A percentile compares a stretch with the other conserved stretches of the same genome.
Evolutionary conservation across 306 rosid species (phyloP).

Genomic region (Cicer chorassanicum): DNA sequence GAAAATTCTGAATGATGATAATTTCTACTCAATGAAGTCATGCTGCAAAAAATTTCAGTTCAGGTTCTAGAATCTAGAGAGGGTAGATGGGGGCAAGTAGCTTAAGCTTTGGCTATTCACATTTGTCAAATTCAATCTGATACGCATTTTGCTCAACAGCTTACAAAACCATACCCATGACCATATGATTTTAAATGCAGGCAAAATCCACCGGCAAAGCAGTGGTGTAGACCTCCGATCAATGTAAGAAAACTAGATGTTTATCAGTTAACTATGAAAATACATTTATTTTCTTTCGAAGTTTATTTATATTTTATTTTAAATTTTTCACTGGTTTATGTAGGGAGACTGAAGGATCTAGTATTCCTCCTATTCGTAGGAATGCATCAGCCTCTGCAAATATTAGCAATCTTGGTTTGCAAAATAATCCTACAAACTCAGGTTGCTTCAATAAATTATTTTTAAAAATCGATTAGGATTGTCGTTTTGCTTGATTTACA

Average conservation of each 20-base stretch:
- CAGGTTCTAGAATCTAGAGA: constrained; percentile 15
- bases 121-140: constrained; percentile 11
- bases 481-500: constrained; percentile 36
- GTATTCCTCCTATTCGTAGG: constrained; percentile 64
- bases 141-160: constrained; percentile 18
- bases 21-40: neutral
- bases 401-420: constrained; percentile 63
- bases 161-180: constrained; percentile 44
- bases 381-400: constrained; percentile 84
- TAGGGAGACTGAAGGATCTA: constrained; percentile 62
- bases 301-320: constrained; percentile 5
- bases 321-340: constrained; percentile 24
- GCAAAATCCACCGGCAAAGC: constrained; percentile 61
- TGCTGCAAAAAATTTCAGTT: neutral
- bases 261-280: neutral
- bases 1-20: neutral
- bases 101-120: neutral
- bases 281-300: neutral
- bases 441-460: constrained; percentile 54
- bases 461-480: neutral
- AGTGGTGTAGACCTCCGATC: constrained; percentile 68
- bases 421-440: constrained; percentile 54
- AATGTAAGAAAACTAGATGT: constrained; percentile 51
- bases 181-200: constrained; percentile 48
- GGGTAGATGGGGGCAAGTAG: constrained; percentile 29